A percentile compares a stretch with the other conserved stretches of the same genome.
These are phyloP conservation scores for Bullera alba DNA, from an alignment of 768 basidiomycete genomes.

Conservation along the genomic window DNA sequence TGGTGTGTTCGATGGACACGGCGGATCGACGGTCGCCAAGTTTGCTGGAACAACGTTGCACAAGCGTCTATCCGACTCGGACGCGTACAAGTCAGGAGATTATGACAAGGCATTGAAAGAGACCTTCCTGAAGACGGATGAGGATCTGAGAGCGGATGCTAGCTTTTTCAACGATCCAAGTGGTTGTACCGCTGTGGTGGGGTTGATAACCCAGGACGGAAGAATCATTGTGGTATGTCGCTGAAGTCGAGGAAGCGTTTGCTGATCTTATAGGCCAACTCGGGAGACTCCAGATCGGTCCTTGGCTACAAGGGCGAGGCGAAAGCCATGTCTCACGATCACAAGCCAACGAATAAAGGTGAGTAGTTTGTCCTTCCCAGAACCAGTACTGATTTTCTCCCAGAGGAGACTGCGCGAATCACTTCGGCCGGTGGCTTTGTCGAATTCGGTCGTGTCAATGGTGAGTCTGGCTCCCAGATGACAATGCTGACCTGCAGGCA, in stretches of 20 bases:
- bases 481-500: slow-evolving; percentile 54
- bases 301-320: slow-evolving; percentile 76
- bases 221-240: slow-evolving; percentile 53
- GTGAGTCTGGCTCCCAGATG: slow-evolving; percentile 47
- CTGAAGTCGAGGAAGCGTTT: not conserved
- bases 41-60: slow-evolving; percentile 44
- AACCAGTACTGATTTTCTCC: not conserved
- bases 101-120: slow-evolving; percentile 74
- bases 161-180: slow-evolving; percentile 84
- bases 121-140: slow-evolving; percentile 89
- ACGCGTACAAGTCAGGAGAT: slow-evolving; percentile 49
- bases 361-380: slow-evolving; percentile 34
- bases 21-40: slow-evolving; percentile 57
- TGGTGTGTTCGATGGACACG: slow-evolving; percentile 97
- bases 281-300: slow-evolving; percentile 91
- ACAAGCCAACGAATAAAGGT: slow-evolving; percentile 88
- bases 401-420: slow-evolving; percentile 81
- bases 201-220: slow-evolving; percentile 67
- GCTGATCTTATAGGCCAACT: slow-evolving; percentile 66
- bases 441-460: slow-evolving; percentile 94
- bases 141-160: slow-evolving; percentile 80
- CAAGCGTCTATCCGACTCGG: slow-evolving; percentile 31
- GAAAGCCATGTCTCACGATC: slow-evolving; percentile 84
- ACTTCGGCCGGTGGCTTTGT: slow-evolving; percentile 87
- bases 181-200: slow-evolving; percentile 91